Evolutionary conservation across 2,329 filamentous ascomycete species (phyloP).

Genomic region (Ceratocystis diversiconidia): DNA sequence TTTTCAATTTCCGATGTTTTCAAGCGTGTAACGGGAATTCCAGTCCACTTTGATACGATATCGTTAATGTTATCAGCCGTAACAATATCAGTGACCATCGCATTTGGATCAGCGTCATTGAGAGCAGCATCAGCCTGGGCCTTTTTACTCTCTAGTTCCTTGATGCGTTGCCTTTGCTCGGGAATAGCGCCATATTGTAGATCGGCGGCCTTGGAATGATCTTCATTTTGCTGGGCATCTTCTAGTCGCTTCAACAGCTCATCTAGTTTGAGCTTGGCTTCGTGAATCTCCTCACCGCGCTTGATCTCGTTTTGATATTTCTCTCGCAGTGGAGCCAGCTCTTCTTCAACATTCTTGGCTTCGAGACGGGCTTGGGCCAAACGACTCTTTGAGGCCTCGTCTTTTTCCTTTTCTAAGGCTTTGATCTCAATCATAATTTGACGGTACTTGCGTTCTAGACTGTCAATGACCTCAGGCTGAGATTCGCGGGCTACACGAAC

Average conservation of each 20-base stretch:
- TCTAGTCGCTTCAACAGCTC: conserved; percentile 81
- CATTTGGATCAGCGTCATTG: conserved; percentile 44
- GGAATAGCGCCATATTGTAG: conserved; percentile 96
- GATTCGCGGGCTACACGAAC: conserved; percentile 91
- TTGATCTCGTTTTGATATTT: conserved; percentile 92
- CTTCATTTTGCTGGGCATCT: conserved; percentile 75
- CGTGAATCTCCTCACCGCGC: conserved; percentile 80
- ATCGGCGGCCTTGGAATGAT: conserved; percentile 79
- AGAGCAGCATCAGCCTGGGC: conserved; percentile 59
- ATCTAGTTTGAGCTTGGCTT: conserved; percentile 90
- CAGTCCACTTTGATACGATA: conserved; percentile 95
- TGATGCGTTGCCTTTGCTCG: conserved; percentile 70
- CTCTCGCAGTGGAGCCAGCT: conserved; percentile 77
- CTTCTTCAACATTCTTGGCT: conserved; percentile 86
- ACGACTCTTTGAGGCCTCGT: conserved; percentile 76
- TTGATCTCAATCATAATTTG: conserved; percentile 97
- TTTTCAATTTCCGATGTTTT: conserved; percentile 97
- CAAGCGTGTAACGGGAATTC: conserved; percentile 86
- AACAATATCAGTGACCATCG: conserved; percentile 81
- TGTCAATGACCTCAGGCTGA: conserved; percentile 90
- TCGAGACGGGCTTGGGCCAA: conserved; percentile 75
- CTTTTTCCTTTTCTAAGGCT: conserved; percentile 82
- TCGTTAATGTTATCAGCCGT: conserved; percentile 98
- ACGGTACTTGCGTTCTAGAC: conserved; percentile 73
- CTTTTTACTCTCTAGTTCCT: conserved; percentile 67